Evolutionary conservation across 1,284 basidiomycete genomes (phyloP).

Genomic region (Fomitiporia mediterranea): DNA sequence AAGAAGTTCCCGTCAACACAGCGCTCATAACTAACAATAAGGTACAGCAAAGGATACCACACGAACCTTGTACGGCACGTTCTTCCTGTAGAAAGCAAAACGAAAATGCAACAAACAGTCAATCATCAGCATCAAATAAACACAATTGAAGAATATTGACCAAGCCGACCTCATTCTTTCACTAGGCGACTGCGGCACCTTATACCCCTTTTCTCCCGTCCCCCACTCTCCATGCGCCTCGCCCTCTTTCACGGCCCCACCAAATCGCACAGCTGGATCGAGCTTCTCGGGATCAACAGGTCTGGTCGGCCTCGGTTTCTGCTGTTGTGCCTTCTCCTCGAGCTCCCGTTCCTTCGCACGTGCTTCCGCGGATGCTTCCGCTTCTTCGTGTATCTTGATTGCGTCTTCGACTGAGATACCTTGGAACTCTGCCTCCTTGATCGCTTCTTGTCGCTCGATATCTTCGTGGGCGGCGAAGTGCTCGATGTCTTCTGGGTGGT

Average conservation of each 20-base stretch:
- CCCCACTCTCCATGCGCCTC: slow-evolving; percentile 64
- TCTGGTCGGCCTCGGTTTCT: slow-evolving; percentile 47
- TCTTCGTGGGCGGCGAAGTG: slow-evolving; percentile 85
- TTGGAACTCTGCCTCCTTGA: slow-evolving; percentile 76
- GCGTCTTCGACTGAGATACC: slow-evolving; percentile 74
- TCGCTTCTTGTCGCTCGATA: slow-evolving; percentile 86
- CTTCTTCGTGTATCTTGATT: slow-evolving; percentile 43
- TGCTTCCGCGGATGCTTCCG: slow-evolving; percentile 20
- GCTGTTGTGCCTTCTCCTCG: slow-evolving; percentile 15
- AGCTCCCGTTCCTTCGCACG: slow-evolving; percentile 27
- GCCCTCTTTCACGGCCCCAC: slow-evolving; percentile 47
- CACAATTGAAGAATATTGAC: slow-evolving; percentile 6
- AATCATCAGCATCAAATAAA: slow-evolving; percentile 2
- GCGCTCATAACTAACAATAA: slow-evolving; percentile 38
- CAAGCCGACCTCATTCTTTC: slow-evolving; percentile 63
- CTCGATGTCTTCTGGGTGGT: slow-evolving; percentile 86
- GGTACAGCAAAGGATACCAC: slow-evolving; percentile 29
- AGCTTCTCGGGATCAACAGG: slow-evolving; percentile 54
- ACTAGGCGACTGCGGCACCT: slow-evolving; percentile 58
- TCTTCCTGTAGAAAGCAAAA: slow-evolving; percentile 44
- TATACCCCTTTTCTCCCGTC: slow-evolving; percentile 66
- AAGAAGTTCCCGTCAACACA: slow-evolving; percentile 29
- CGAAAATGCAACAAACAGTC: too few species aligned
- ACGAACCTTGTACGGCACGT: slow-evolving; percentile 79
- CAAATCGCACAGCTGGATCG: slow-evolving; percentile 58